Evolutionary conservation across 148 eudicot species (phyloP), one percentile per base, ranked within the genome.

Genomic region (Rhododendron williamsianum): DNA sequence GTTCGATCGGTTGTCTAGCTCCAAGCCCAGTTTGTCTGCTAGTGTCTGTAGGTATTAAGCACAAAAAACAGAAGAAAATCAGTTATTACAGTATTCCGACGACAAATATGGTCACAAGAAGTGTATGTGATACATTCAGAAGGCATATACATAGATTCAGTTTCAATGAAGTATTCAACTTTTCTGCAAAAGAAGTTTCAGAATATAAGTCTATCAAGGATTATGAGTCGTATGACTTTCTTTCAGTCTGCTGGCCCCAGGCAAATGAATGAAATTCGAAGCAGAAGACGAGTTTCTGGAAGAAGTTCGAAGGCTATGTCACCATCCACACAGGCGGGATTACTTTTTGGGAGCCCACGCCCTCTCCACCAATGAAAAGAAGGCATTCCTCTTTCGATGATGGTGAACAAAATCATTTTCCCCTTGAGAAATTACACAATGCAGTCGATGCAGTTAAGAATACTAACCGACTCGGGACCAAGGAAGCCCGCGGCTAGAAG

Each of bases 401-500:
- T 67, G 72, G 33, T 67, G 72, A 10, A 67, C 33, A 67, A 67
- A 25, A 25, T 67, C 72, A 67, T 9, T n/a, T 25, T 58, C 33
- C 72, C 27, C 27, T 63, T 10, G 19, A 30, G 76, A 71, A 71
- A 12, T 71, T 71, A 71, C 8, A 10, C 18, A 71, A 30, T 12
- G 76, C 18, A 7, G 71, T 2, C 16, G 30, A 27, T 10, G 74
- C n/a, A 8, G 80, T 81, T 71, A 60, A 85, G 76, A 88, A 85
- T 81, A 91, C 99, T 91, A 86, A 96, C 98, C 95, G 91, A 86
- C 82, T 97, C 99, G 56, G 99, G 99, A 78, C 99, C 99, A 19
- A 97, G 96, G 90, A 97, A 97, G n/a, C 99, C 99, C 99, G 94
- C 94, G 74, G 99, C 99, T 48, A 97, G 90, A 46, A 97, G 91